Evolutionary conservation across 768 basidiomycete species (phyloP).

Genomic region (Boletus pseudo-olivaceus): DNA sequence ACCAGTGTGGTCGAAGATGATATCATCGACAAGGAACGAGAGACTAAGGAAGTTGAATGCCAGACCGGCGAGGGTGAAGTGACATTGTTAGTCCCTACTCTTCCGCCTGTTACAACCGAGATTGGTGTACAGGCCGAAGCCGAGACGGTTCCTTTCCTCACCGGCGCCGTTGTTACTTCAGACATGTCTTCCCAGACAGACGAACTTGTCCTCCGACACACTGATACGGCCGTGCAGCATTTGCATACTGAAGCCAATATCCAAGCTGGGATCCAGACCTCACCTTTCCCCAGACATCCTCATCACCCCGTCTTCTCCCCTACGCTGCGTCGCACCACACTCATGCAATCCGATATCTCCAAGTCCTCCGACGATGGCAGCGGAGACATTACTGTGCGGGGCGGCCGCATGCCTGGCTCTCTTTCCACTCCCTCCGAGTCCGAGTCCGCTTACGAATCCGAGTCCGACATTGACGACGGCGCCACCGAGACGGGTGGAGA

Average conservation of each 20-base stretch:
- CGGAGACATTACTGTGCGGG: conserved; percentile 32
- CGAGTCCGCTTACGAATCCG: conserved; percentile 41
- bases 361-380: conserved; percentile 39
- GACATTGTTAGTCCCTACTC: conserved; percentile 28
- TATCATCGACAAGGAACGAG: conserved; percentile 40
- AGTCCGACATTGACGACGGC: conserved; percentile 40
- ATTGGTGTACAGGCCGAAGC: conserved; percentile 42
- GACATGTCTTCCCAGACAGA: conserved; percentile 51
- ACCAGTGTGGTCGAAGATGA: conserved; percentile 41
- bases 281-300: conserved; percentile 26
- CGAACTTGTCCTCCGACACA: conserved; percentile 28
- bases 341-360: conserved; percentile 46
- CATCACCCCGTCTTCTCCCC: conserved; percentile 22
- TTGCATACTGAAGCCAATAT: conserved; percentile 28
- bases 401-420: conserved; percentile 19
- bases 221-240: conserved; percentile 52
- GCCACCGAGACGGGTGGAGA: conserved; percentile 64
- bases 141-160: conserved; percentile 15
- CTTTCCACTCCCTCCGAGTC: conserved; percentile 21
- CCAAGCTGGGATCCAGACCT: conserved; percentile 39
- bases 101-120: conserved; percentile 32
- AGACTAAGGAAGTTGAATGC: conserved; percentile 59
- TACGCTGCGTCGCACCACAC: conserved; percentile 38
- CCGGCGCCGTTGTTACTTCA: conserved; percentile 17
- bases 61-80: conserved; percentile 55